Conservation (phyloP, 2,329 filamentous ascomycete genomes). For the Colletotrichum sp. region DNA sequence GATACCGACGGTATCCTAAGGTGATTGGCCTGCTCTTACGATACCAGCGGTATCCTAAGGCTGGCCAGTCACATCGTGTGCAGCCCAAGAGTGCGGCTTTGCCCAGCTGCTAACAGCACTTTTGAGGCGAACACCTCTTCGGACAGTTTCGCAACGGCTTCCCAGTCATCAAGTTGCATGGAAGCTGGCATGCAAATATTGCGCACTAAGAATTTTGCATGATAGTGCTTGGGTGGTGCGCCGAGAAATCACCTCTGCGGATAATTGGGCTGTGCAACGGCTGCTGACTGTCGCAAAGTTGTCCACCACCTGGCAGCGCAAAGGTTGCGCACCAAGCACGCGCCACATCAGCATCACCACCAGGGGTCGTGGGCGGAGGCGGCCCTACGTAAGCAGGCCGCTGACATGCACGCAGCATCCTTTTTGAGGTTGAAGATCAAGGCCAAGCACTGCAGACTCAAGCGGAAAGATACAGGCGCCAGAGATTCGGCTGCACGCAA, state of each 20-base stretch:
- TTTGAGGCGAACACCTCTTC: not conserved
- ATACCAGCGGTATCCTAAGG: too few relatives aligned
- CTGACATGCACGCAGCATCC: not conserved
- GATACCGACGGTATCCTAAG: too few relatives aligned
- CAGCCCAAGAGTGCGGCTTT: not conserved
- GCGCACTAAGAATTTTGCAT: not conserved
- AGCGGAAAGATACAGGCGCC: not conserved
- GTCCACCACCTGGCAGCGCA: not conserved
- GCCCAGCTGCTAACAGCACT: not conserved
- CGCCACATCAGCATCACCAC: too few relatives aligned
- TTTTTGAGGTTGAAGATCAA: not conserved
- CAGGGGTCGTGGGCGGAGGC: too few relatives aligned
- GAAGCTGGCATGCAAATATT: not conserved
- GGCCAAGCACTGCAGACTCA: not conserved
- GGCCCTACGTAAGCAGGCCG: not conserved
- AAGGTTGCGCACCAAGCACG: not conserved
- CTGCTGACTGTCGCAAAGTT: not conserved
- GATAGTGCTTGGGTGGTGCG: not conserved
- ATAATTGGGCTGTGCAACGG: not conserved
- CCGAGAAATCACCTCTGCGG: not conserved
- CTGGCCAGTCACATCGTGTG: not conserved
- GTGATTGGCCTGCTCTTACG: too few relatives aligned
- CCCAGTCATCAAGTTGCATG: not conserved
- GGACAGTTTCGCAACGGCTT: not conserved
- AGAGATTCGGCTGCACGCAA: not conserved